Conservation (phyloP, 1,284 basidiomycete genomes). For the Butyriboletus regius region DNA sequence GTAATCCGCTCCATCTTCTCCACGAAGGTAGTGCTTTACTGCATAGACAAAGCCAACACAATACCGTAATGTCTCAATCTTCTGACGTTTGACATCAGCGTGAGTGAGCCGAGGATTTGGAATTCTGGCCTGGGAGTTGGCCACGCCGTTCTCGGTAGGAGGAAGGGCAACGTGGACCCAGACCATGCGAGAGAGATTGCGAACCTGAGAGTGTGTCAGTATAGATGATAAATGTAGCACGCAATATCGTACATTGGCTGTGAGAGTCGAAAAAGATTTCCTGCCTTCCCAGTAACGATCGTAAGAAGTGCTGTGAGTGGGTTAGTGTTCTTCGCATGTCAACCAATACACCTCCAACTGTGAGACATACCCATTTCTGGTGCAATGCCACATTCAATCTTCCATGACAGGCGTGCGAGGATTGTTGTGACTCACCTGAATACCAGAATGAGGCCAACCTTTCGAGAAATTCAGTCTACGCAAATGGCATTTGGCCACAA, state of each 20-base stretch:
- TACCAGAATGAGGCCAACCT: slow-evolving; percentile 71
- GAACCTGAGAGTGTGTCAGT: slow-evolving; percentile 35
- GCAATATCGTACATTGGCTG: slow-evolving; percentile 47
- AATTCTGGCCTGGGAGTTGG: slow-evolving; percentile 44
- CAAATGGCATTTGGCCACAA: slow-evolving; percentile 1
- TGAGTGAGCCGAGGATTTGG: slow-evolving; percentile 43
- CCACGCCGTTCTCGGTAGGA: slow-evolving; percentile 42
- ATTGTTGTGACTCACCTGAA: slow-evolving; percentile 49
- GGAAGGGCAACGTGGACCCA: slow-evolving; percentile 76
- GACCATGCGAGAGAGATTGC: slow-evolving; percentile 58
- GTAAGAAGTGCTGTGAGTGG: slow-evolving; percentile 58
- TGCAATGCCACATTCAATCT: background rate
- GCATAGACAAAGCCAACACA: slow-evolving; percentile 63
- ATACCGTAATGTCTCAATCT: slow-evolving; percentile 65
- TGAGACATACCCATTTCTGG: slow-evolving; percentile 28
- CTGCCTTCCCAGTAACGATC: slow-evolving; percentile 80
- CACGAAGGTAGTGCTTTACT: slow-evolving; percentile 71
- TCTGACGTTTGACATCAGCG: slow-evolving; percentile 57
- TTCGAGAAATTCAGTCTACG: slow-evolving; percentile 1
- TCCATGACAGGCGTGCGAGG: background rate
- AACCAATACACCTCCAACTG: background rate
- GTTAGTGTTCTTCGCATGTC: slow-evolving; percentile 5
- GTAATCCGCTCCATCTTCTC: slow-evolving; percentile 63
- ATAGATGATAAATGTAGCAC: slow-evolving; percentile 10
- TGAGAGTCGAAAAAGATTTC: slow-evolving; percentile 67